Evolutionary conservation across 164 flowering plant species (phyloP), one percentile per base, ranked within the genome.

Genomic region (Magnolia kwangsiensis): DNA sequence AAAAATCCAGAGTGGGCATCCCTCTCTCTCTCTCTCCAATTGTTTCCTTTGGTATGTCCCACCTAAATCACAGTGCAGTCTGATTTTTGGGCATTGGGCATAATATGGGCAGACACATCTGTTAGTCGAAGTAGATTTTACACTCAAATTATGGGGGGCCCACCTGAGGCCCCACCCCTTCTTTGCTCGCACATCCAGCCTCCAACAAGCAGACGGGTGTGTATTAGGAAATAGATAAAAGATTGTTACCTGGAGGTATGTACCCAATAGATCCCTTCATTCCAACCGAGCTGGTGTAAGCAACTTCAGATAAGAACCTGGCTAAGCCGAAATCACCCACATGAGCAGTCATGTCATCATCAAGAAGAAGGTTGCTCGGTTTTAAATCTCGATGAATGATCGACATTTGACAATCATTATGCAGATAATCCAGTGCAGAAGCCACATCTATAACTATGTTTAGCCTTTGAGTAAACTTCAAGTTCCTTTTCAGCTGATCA

Each of bases 341-440:
- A 10, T 24, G 29, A 2, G 61, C 49, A 2, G 29, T 21, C 31
- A 72, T 23, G 18, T 51, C 65, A 13, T 51, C 31, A 66, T 66
- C 69, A 21, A 66, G 31, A 66, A 66, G 69, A 27, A 66, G 23
- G 69, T 66, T 21, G 31, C 69, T 27, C 23, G 37, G 69, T 27
- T 27, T 66, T 27, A 66, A 27, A 66, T 66, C 69, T 11, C 31
- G n/a, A 27, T 72, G 63, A 24, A 72, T 37, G 11, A 72, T 18
- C 10, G 74, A 13, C 55, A 16, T 55, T 21, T 55, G 31, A 24
- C 74, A 72, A 72, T 55, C 50, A 24, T 51, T 14, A 51, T 51
- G 74, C 13, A 72, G 74, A 72, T 66, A 66, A 66, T 66, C 69
- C 16, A 66, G 18, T 1, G 69, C 37, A 66, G 27, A 66, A 66